Base-by-base conservation (phyloP, 1,284 basidiomycete genomes). In the Papiliotrema laurentii region DNA sequence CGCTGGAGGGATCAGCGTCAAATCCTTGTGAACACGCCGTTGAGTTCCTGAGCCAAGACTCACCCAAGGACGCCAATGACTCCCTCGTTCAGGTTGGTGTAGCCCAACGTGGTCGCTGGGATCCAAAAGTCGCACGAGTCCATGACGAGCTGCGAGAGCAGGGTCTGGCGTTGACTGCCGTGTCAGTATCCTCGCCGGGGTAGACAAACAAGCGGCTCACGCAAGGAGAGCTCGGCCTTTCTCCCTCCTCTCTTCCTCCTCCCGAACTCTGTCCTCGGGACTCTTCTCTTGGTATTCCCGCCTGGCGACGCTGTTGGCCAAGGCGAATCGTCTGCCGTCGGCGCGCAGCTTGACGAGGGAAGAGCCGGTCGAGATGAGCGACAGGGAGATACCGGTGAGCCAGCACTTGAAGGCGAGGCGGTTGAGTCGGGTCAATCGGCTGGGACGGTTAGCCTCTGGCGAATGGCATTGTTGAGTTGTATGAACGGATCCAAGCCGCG, bases 371-470 rank as follows among this genome's bases (percentile, higher is more conserved):
- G 35, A 84, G 68, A 80, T 72, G 38, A 92, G 78, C 63, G 86
- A 89, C 63, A 89, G 82, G 27, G 84, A 55, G 57, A 97, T 90
- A 2, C 93, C 96, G 10, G 84, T 79, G 37, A 97, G 77, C 94
- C 94, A 99, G 75, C 92, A 87, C 46, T 86, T 82, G 68, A 87
- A 87, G 4, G 91, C 85, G 31, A 82, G 79, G 69, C 83, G 86
- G 55, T 81, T 76, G 46, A 92, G 77, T 58, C 77, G 81, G 51
- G 83, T 78, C 14, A 82, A 78, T 27, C 83, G 86, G 45, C 83
- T 82, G 31, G n/a, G n/a, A n/a, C n/a, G n/a, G n/a, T n/a, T n/a
- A n/a, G n/a, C n/a, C n/a, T n/a, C n/a, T n/a, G n/a, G n/a, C n/a
- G n/a, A n/a, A n/a, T n/a, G n/a, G n/a, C n/a, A n/a, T n/a, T n/a